Percentiles rank a stretch among this genome's conserved stretches.
Conservation (phyloP, 2,329 filamentous ascomycete genomes). For the Exophiala bonariae region DNA sequence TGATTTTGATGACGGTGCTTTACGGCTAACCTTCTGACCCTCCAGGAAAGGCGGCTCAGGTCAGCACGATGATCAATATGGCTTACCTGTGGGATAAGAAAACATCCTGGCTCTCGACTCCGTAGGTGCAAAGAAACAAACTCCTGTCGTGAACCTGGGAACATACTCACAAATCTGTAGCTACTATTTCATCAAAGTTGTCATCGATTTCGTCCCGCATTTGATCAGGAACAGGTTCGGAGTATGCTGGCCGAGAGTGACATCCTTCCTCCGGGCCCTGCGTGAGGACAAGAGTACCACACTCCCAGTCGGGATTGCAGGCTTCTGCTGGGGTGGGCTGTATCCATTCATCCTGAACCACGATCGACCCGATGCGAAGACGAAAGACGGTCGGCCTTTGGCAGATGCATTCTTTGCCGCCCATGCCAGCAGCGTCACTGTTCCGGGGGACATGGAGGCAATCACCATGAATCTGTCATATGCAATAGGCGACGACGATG, state of each 20-base stretch:
- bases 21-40: neutral
- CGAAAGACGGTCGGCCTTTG: slow-evolving; percentile 33
- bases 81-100: neutral
- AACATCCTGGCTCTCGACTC: neutral
- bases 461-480: slow-evolving; percentile 22
- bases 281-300: slow-evolving; percentile 30
- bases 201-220: slow-evolving; percentile 26
- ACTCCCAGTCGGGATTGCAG: slow-evolving; percentile 53
- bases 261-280: slow-evolving; percentile 38
- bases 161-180: neutral
- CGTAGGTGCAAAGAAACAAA: neutral
- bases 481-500: slow-evolving; percentile 28
- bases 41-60: neutral
- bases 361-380: slow-evolving; percentile 41
- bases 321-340: slow-evolving; percentile 64
- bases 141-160: neutral
- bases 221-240: slow-evolving; percentile 29
- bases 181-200: neutral
- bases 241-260: slow-evolving; percentile 37
- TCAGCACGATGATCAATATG: neutral
- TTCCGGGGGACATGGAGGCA: slow-evolving; percentile 48
- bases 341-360: slow-evolving; percentile 44
- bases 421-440: slow-evolving; percentile 50
- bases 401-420: slow-evolving; percentile 55
- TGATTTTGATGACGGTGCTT: too few relatives aligned